Evolutionary conservation across 164 flowering plant genomes (phyloP).

Genomic region (Annona cherimola): DNA sequence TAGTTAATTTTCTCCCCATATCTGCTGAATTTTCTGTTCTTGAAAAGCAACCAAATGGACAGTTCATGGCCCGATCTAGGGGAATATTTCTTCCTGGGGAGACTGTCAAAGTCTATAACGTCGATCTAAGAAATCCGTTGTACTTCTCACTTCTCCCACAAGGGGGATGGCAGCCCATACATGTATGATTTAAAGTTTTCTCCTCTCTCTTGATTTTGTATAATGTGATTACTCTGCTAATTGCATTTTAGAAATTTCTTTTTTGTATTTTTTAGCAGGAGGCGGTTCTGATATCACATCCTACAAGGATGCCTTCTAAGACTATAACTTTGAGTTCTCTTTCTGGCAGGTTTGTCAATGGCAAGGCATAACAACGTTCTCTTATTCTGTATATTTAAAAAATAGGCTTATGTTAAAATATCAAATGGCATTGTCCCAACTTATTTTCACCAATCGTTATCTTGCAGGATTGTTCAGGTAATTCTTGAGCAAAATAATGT

Average conservation of each 20-base stretch:
- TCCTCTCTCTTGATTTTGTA: background rate
- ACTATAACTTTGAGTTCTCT: constrained; percentile 65
- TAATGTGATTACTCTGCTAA: background rate
- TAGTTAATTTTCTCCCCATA: constrained; percentile 71
- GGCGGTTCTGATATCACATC: constrained; percentile 82
- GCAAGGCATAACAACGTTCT: no score
- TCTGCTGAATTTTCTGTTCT: constrained; percentile 71
- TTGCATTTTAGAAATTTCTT: background rate
- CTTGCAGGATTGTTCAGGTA: constrained; percentile 74
- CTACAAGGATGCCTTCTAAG: constrained; percentile 52
- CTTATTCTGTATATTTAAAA: background rate
- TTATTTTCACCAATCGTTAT: constrained; percentile 4
- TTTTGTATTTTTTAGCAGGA: constrained; percentile 42
- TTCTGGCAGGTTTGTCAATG: constrained; percentile 63
- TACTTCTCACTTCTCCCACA: constrained; percentile 83
- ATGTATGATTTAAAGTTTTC: constrained; percentile 31
- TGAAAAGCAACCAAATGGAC: constrained; percentile 63
- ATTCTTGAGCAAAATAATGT: constrained; percentile 70
- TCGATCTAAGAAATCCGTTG: constrained; percentile 65
- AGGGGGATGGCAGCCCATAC: constrained; percentile 82
- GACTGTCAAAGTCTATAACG: constrained; percentile 54
- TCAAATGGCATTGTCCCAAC: background rate
- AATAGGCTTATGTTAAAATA: background rate
- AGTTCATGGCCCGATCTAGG: constrained; percentile 51
- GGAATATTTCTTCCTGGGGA: constrained; percentile 69